Evolutionary conservation across 768 basidiomycete genomes (phyloP), one percentile per base, ranked within the genome.

Genomic region (Hirschioporus abietinus): DNA sequence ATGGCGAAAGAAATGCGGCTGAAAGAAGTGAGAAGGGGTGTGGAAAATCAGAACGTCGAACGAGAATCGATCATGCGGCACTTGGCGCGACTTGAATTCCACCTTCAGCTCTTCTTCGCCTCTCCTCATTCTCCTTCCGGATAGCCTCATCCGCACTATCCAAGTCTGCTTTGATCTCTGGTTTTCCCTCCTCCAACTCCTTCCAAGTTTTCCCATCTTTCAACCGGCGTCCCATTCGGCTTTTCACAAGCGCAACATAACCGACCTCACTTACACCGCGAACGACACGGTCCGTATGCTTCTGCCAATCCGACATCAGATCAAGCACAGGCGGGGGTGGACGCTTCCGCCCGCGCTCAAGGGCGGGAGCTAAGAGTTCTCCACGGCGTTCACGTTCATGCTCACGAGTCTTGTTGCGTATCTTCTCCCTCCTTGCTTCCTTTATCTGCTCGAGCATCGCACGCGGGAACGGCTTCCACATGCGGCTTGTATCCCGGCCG

Each of bases 231-330:
- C 90, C 87, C 67, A 84, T 73, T 66, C 72, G 76, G 66, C 77
- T 77, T 78, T 93, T 94, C 63, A 88, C 79, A 72, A 76, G 71
- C n/a, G 84, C 91, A 1, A 87, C 82, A 74, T 91, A 93, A 17
- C 92, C 92, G 0, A 84, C 89, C 74, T 88, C 86, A 65, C 88
- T 83, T 1, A 84, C 79, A 52, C 79, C 81, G 35, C 80, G 73
- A 63, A 81, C 79, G 5, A 89, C 75, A 68, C 75, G 77, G 68
- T 92, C 89, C 74, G 79, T 72, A 63, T 73, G 75, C 66, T 79
- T 80, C 66, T 83, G 75, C 69, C 80, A 71, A 1, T 79, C 77
- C 0, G 83, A 78, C 86, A 92, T 86, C 66, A 72, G 77, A 24
- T 73, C 75, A 1, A 87, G 77, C 2, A 90, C 69, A 69, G 87